Conservation (phyloP, 2,329 filamentous ascomycete species). For the Penicillium janthinellum region DNA sequence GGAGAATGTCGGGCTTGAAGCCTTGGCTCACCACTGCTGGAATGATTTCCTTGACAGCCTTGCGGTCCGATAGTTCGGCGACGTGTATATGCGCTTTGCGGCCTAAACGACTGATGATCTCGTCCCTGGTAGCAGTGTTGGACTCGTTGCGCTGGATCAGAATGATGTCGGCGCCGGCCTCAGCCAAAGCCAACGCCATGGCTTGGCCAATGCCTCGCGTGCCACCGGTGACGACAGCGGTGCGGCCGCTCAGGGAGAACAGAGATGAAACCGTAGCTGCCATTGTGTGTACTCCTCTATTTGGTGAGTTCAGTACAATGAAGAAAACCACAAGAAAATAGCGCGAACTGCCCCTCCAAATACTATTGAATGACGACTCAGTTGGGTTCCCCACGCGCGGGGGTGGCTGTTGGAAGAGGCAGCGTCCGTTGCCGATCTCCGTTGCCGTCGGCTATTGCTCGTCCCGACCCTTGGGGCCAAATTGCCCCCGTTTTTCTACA, state of each 20-base stretch:
- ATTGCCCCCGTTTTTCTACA: background rate
- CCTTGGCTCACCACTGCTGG: conserved; percentile 43
- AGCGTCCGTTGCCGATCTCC: conserved; percentile 15
- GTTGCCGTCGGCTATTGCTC: conserved; percentile 25
- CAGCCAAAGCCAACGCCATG: conserved; percentile 51
- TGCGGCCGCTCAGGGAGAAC: conserved; percentile 46
- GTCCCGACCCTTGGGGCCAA: background rate
- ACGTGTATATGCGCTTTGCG: conserved; percentile 47
- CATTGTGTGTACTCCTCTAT: conserved; percentile 33
- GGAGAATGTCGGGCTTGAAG: conserved; percentile 70
- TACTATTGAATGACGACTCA: conserved; percentile 7
- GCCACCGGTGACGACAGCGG: conserved; percentile 51
- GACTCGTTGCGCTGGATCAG: conserved; percentile 51
- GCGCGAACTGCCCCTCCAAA: conserved; percentile 6
- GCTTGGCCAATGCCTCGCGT: conserved; percentile 51
- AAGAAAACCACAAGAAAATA: background rate
- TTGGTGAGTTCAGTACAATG: conserved; percentile 5
- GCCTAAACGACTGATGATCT: conserved; percentile 41
- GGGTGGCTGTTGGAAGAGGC: conserved; percentile 1
- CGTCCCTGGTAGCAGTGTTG: conserved; percentile 48
- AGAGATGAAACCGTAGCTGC: conserved; percentile 32
- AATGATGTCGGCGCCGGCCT: conserved; percentile 51
- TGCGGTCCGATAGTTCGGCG: conserved; percentile 47
- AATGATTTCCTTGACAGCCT: conserved; percentile 44
- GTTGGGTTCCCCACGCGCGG: conserved; percentile 16